Percentiles rank a stretch among this genome's conserved stretches.
Conservation (phyloP, 805 yeast genomes). For the Metschnikowia aberdeeniae region DNA sequence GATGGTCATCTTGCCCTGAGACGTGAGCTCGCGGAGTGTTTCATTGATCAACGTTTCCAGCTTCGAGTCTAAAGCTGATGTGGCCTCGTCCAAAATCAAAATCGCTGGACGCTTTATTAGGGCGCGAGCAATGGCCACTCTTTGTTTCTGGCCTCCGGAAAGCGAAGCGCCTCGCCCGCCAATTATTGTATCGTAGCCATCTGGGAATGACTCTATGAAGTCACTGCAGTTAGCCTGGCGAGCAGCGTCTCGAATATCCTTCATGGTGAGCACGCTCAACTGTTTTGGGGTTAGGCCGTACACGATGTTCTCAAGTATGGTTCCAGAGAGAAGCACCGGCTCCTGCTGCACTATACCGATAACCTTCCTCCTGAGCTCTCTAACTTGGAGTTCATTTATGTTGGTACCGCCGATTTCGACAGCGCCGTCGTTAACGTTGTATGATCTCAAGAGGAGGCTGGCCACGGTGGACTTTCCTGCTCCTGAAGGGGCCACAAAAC, state of each 20-base stretch:
- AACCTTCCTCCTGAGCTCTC: constrained; percentile 43
- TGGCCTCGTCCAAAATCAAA: constrained; percentile 65
- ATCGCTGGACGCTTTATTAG: constrained; percentile 62
- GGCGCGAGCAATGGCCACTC: constrained; percentile 74
- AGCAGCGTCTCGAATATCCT: constrained; percentile 41
- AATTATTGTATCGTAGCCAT: constrained; percentile 54
- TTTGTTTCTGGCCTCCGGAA: constrained; percentile 76
- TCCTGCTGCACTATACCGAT: constrained; percentile 64
- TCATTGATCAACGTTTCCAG: constrained; percentile 46
- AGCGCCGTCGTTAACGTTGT: constrained; percentile 45
- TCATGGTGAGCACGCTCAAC: constrained; percentile 33
- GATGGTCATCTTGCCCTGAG: constrained; percentile 39
- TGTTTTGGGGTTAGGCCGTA: constrained; percentile 44
- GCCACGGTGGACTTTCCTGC: constrained; percentile 61
- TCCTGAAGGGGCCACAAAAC: constrained; percentile 56
- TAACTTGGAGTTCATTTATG: constrained; percentile 45
- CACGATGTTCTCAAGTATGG: constrained; percentile 52
- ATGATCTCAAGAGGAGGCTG: constrained; percentile 48
- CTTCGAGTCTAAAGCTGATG: constrained; percentile 56
- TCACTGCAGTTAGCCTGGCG: constrained; percentile 57
- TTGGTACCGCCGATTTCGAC: constrained; percentile 51
- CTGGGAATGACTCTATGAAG: constrained; percentile 52
- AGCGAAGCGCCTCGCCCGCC: constrained; percentile 56
- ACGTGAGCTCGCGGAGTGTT: constrained; percentile 35
- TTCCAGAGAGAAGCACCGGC: constrained; percentile 54